Base-by-base conservation (phyloP, 1,139 yeast species). In the Insectozyma bohioensis region DNA sequence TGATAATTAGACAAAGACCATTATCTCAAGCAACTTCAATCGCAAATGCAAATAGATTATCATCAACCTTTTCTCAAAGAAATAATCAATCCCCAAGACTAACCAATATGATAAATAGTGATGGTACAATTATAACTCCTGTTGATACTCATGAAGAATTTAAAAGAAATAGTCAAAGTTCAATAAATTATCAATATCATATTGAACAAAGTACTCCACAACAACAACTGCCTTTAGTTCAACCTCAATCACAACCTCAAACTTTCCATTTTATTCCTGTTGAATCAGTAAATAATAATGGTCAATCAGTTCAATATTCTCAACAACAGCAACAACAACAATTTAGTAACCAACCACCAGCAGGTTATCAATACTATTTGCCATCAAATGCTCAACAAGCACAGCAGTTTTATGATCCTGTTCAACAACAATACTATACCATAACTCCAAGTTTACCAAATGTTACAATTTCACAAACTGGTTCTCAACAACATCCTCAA, bases 111-210 rank as follows among this genome's bases (percentile, higher is more conserved):
- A 67, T 69, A 31, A 69, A 69, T 39, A 67, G 74, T 44, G 75
- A 69, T 41, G 75, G 75, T 2, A 69, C 75, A 2, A 62, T 67
- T 8, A 63, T 67, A 19, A 65, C 75, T 1, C 72, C 75, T 0
- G 60, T 66, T 11, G 74, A 64, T 11, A 54, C 67, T 1, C 35
- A 40, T 37, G 55, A 47, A 5, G 45, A 48, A 13, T 42, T 39
- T 16, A 36, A 29, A 25, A 33, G 35, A 15, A 22, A 30, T 11
- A 30, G 30, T 25, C 11, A 19, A 24, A 32, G 31, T 30, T 19
- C 31, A 5, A 13, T 12, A 6, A 30, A 20, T 20, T 20, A 30
- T 20, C 15, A 20, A 17, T 19, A 18, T 12, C 28, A 16, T 10
- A n/a, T 15, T n/a, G 24, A 25, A 16, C 17, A 16, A 6, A 24